Conservation (phyloP, 2,329 filamentous ascomycete genomes). For the Botrytis sinoallii region DNA sequence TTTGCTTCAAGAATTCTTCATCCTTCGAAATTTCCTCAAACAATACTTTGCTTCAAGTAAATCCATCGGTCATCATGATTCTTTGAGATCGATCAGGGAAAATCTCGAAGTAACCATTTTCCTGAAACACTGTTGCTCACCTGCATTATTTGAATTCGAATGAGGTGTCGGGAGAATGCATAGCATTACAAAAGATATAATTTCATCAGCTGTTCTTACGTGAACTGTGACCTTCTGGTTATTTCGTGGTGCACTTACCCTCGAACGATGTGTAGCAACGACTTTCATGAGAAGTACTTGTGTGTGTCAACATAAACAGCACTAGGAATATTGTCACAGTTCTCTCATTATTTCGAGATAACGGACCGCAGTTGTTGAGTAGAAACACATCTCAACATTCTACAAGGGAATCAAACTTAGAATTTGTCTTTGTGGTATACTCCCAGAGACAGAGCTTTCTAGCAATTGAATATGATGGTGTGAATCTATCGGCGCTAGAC, state of each 20-base stretch:
- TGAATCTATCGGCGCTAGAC: too few relatives aligned
- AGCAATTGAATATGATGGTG: too few relatives aligned
- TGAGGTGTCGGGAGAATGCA: too few relatives aligned
- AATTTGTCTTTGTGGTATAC: too few relatives aligned
- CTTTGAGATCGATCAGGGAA: neutral
- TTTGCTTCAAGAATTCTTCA: neutral
- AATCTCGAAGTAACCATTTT: too few relatives aligned
- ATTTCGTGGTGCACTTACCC: neutral
- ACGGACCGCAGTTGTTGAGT: too few relatives aligned
- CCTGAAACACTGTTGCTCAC: too few relatives aligned
- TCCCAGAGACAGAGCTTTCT: too few relatives aligned
- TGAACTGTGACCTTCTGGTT: neutral
- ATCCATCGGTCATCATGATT: neutral
- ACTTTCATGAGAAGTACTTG: neutral
- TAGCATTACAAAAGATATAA: neutral
- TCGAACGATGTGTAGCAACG: neutral
- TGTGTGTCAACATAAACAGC: too few relatives aligned
- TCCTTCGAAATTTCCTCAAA: neutral
- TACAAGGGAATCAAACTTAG: neutral
- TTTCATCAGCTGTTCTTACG: neutral
- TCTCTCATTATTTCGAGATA: neutral
- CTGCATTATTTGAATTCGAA: too few relatives aligned
- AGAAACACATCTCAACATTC: neutral
- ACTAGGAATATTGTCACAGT: too few relatives aligned
- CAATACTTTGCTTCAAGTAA: neutral